Evolutionary conservation across 1,284 basidiomycete genomes (phyloP), one percentile per base, ranked within the genome.

Genomic region (Pascua guehoae): DNA sequence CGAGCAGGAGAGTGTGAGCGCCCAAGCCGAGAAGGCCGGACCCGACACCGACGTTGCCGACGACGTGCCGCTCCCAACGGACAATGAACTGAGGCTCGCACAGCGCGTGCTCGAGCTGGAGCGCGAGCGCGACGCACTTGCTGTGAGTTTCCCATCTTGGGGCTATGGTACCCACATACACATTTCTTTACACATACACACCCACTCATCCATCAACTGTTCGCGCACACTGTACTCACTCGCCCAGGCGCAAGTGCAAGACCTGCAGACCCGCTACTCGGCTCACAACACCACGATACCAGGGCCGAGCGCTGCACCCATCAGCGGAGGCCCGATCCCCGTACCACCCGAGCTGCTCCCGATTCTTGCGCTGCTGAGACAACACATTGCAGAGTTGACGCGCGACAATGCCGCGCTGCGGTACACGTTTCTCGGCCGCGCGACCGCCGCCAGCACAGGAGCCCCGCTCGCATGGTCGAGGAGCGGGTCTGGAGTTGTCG

Each of bases 351-450:
- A 66, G 1, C 63, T 75, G 0, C 39, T 72, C 0, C 71, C 72
- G 14, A 61, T 67, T 1, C 61, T 75, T 12, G 45, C 63, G 0
- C 43, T 71, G 1, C 63, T 75, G 2, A 62, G 69, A 12, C 43
- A 55, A 3, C 73, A 75, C 57, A 71, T 75, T 12, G 53, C 60
- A n/a, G 67, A 69, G 18, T 57, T 75, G 18, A 69, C 70, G 7
- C 51, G 66, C 12, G 73, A 75, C 43, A 75, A 73, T 51, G 65
- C 70, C 12, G 72, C 73, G n/a, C 56, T 75, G 15, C 64, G 72
- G 38, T 69, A 71, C 57, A 74, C 72, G 2, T 72, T 75, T 44
- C 58, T 73, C 32, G 69, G 69, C 39, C 39, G 5, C 11, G 39
- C 47, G 9, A 32, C 3, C 50, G n/a, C 12, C 36, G 41, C 50